Base-by-base conservation (phyloP, 805 yeast species). In the Kluyveromyces wickerhamii region DNA sequence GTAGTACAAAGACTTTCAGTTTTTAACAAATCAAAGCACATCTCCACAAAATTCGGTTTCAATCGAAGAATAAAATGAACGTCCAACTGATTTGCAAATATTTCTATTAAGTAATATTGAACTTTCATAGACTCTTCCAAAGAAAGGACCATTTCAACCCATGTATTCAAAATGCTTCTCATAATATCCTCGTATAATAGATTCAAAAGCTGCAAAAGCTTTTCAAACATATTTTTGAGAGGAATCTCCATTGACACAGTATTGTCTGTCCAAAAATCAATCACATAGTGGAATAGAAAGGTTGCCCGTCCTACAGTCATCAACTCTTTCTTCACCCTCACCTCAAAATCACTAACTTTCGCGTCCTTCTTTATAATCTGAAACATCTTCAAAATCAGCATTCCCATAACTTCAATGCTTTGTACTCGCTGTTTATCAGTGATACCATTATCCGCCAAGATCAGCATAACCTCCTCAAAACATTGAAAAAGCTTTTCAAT, bases 201-300 rank as follows among this genome's bases (percentile, higher is more conserved):
- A 21, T 60, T 59, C 26, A 70, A 33, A 15, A 75, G 60, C 2
- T 47, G 41, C 8, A 79, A 52, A 32, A 79, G 48, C 44, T 79
- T 84, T 2, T 53, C 35, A 31, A 85, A 69, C 29, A 86, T 49
- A 21, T 75, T 82, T 36, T 66, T 70, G 34, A 84, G 53, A 0
- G 94, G 78, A 48, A 80, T 83, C 5, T 79, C 74, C 18, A 83
- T 54, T 0, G 94, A 77, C 2, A 82, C 74, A 4, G 80, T 77
- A 1, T 83, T 71, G 33, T 78, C 83, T 35, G 73, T 74, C 77
- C 87, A 77, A 51, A 72, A 77, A 43, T 77, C 87, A 24, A 79
- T 57, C 10, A 80, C 67, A 51, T 71, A 80, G 16, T 63, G 62
- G 47, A 73, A 72, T 2, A 76, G 36, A 17, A 37, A 42, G 18